Evolutionary conservation across 352 stramenopile species (phyloP).

Genomic region (Globisporangium cederbergense): DNA sequence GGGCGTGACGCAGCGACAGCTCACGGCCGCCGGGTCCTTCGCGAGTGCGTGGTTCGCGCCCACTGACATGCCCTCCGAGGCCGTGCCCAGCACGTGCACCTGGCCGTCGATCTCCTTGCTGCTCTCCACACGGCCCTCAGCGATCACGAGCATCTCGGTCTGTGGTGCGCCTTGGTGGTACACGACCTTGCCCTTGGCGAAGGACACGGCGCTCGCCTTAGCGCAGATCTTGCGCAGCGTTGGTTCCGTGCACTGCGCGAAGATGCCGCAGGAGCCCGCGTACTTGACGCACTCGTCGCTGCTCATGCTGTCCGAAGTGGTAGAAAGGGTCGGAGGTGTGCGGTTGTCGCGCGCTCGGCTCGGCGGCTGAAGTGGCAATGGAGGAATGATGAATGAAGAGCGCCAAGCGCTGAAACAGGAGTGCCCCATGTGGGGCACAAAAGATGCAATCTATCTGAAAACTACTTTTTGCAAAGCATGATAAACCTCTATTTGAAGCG

Average conservation of each 20-base stretch:
- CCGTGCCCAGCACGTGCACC: conserved; percentile 64
- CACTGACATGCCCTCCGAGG: conserved; percentile 48
- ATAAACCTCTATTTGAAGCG: too few species aligned
- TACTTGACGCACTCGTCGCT: conserved; percentile 62
- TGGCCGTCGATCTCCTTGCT: conserved; percentile 84
- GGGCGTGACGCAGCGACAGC: conserved; percentile 73
- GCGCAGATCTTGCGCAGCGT: conserved; percentile 81
- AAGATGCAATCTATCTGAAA: too few species aligned
- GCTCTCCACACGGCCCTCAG: conserved; percentile 59
- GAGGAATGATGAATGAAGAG: conserved; percentile 11
- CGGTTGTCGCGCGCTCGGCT: neutral
- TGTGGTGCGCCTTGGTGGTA: conserved; percentile 80
- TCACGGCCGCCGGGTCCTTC: conserved; percentile 75
- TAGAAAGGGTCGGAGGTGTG: neutral
- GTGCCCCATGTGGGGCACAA: too few species aligned
- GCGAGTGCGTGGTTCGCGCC: conserved; percentile 81
- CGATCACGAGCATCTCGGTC: conserved; percentile 77
- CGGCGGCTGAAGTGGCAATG: conserved; percentile 17
- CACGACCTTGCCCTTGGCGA: conserved; percentile 70
- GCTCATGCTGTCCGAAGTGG: conserved; percentile 21
- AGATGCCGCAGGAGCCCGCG: conserved; percentile 71
- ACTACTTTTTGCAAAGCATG: too few species aligned
- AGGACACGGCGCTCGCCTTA: conserved; percentile 52
- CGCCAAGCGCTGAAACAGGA: neutral
- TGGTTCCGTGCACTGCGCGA: conserved; percentile 76